Percentiles rank a stretch among this genome's conserved stretches.
Conservation (phyloP, 768 basidiomycete species). For the Sporobolomyces roseus region DNA sequence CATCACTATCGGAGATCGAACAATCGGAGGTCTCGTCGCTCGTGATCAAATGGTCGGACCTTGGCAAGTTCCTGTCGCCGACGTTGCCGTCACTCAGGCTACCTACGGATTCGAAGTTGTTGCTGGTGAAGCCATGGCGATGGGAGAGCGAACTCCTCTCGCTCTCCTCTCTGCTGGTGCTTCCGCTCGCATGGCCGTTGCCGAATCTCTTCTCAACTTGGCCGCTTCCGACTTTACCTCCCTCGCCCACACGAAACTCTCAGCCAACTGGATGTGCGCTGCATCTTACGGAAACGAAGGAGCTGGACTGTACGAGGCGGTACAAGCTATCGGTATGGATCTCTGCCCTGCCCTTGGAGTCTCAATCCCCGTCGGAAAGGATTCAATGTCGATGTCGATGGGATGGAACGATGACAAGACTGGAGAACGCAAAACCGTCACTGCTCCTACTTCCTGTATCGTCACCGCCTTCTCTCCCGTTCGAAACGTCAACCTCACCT, state of each 20-base stretch:
- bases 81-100: constrained; percentile 92
- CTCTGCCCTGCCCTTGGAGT: constrained; percentile 88
- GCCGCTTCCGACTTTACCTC: constrained; percentile 70
- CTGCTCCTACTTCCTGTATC: constrained; percentile 84
- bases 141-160: constrained; percentile 92
- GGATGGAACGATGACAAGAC: constrained; percentile 63
- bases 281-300: constrained; percentile 82
- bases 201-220: constrained; percentile 86
- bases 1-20: constrained; percentile 94
- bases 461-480: constrained; percentile 92
- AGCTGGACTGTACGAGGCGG: constrained; percentile 77
- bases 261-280: constrained; percentile 99
- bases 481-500: constrained; percentile 70
- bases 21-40: constrained; percentile 87
- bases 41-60: constrained; percentile 99
- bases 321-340: constrained; percentile 80
- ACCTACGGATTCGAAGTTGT: constrained; percentile 84
- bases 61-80: constrained; percentile 96
- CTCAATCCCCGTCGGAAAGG: constrained; percentile 95
- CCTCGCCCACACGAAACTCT: constrained; percentile 78
- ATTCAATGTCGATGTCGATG: constrained; percentile 99
- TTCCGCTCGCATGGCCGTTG: constrained; percentile 93
- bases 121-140: constrained; percentile 93
- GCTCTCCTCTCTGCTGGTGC: constrained; percentile 83
- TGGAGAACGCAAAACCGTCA: constrained; percentile 70